Base-by-base conservation (phyloP, 2,329 filamentous ascomycete genomes). In the Elsinoe arachidis region DNA sequence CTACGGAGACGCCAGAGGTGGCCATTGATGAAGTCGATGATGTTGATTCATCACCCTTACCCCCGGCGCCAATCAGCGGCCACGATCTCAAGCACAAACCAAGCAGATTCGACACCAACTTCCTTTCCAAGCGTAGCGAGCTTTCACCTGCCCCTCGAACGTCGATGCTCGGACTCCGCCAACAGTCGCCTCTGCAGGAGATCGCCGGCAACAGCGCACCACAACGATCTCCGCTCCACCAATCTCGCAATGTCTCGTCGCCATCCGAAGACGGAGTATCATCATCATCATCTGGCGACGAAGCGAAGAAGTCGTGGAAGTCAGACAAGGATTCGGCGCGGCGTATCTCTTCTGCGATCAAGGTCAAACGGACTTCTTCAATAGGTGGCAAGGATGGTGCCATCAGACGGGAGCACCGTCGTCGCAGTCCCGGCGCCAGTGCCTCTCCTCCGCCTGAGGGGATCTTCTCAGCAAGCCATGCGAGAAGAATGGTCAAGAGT, bases 41-140 rank as follows among this genome's bases (percentile, higher is more conserved):
- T 23, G 61, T 63, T 30, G 76, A 79, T 57, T 80, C 79, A 7
- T 83, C 83, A 33, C 83, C 78, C 43, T 76, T 79, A 66, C 84
- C 72, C 61, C 78, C 71, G 65, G 80, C 68, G 68, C 82, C 78
- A 33, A 75, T 81, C 55, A 73, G 82, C 0, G 84, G 82, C 2
- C 73, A 85, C 35, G 80, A 86, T 41, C 69, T 83, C 35, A 81
- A 80, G 60, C 78, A 78, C 23, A 61, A 58, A 30, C 34, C 65
- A 65, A 88, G 88, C 64, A 82, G 92, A 43, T 97, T 97, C 74
- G 88, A 95, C 65, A 81, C 90, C 1, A 92, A 92, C 4, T 96
- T 96, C 70, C 74, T 97, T 21, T 84, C 88, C 1, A 87, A 85
- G 69, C 84, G 74, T 39, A 64, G 68, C 1, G 75, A 80, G 46